phyloP scores from a whole-genome alignment of 257 asterid species.

The Nicotiana undulata region DNA sequence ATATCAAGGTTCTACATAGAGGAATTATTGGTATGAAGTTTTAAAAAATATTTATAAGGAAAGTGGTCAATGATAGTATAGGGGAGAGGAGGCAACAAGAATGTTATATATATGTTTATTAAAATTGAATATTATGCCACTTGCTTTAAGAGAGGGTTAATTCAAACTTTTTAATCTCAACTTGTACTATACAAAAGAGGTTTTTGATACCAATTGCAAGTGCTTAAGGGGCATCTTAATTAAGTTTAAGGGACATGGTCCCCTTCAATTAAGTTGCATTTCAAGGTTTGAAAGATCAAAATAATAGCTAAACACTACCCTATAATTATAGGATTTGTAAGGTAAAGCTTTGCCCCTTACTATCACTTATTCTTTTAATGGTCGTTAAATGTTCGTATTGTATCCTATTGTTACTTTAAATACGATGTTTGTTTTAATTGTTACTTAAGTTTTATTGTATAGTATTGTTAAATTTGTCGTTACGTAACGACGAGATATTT shows the following conservation, averaged over 20 bases:
- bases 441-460: too few species aligned
- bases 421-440: too few species aligned
- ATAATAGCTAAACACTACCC: background rate
- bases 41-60: background rate
- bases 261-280: background rate
- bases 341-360: too few species aligned
- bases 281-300: constrained; percentile 1
- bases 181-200: background rate
- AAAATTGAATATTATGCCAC: background rate
- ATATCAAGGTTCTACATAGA: background rate
- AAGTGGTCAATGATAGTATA: background rate
- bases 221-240: background rate
- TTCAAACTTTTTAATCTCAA: background rate
- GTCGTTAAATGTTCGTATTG: too few species aligned
- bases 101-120: background rate
- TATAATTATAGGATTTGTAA: too few species aligned
- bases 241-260: background rate
- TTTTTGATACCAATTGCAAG: background rate
- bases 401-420: too few species aligned
- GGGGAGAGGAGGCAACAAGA: background rate
- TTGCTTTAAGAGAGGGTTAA: background rate
- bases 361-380: too few species aligned
- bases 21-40: background rate
- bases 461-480: too few species aligned
- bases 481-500: too few species aligned